Conservation (phyloP, 352 stramenopile genomes). For the Phytopythium oedochilum region DNA sequence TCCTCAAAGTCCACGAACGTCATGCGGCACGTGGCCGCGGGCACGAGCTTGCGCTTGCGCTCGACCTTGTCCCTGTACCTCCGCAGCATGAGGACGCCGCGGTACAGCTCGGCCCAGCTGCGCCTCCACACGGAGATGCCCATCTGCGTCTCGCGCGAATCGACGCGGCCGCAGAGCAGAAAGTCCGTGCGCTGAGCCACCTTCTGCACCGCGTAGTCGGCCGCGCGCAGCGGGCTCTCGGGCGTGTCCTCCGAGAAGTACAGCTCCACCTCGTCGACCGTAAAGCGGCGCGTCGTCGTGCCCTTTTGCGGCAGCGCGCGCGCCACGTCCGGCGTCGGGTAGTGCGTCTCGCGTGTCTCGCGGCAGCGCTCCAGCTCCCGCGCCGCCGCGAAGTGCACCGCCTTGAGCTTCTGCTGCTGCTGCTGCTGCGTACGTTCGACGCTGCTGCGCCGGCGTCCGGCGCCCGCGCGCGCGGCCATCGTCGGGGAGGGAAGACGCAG, state of each 20-base stretch:
- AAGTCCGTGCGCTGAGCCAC: conserved; percentile 40
- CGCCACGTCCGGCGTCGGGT: conserved; percentile 30
- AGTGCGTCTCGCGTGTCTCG: conserved; percentile 34
- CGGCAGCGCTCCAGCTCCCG: conserved; percentile 28
- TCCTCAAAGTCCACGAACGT: conserved; percentile 50
- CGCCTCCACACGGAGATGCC: conserved; percentile 38
- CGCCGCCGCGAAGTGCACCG: conserved; percentile 47
- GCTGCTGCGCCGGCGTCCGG: neutral
- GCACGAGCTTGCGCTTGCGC: conserved; percentile 47
- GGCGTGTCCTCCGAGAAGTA: conserved; percentile 55
- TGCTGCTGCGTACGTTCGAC: neutral
- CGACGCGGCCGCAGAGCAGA: conserved; percentile 43
- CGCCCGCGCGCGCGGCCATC: neutral
- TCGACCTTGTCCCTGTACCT: conserved; percentile 52
- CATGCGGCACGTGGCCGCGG: conserved; percentile 37
- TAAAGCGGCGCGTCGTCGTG: conserved; percentile 39
- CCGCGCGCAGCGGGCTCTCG: conserved; percentile 15
- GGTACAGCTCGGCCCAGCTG: conserved; percentile 69
- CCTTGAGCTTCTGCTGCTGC: conserved; percentile 11
- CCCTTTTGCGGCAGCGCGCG: conserved; percentile 38
- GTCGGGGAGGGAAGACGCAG: too few species aligned
- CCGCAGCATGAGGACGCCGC: conserved; percentile 58
- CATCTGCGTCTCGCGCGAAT: conserved; percentile 39
- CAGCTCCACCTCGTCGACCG: conserved; percentile 58
- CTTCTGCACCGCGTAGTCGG: conserved; percentile 51